Percentiles rank a stretch among this genome's conserved stretches.
These are phyloP conservation scores for Suillus hirtellus DNA, from an alignment of 768 basidiomycete genomes.

Conservation along the genomic window DNA sequence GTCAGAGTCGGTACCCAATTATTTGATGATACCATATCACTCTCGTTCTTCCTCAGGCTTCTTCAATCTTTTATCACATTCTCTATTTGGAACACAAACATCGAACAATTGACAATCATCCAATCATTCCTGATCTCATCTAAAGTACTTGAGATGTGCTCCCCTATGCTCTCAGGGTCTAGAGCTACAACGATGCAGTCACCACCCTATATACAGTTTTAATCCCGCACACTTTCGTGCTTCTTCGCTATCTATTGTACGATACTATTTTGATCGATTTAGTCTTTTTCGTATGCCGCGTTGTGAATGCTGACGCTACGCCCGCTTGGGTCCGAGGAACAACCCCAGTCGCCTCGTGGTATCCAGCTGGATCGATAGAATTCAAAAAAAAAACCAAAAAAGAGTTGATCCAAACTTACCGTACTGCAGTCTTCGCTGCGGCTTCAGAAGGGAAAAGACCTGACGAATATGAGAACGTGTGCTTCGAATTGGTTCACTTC, in stretches of 20 bases:
- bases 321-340: constrained; percentile 91
- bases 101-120: constrained; percentile 23
- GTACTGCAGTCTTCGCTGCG: constrained; percentile 88
- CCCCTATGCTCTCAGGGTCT: constrained; percentile 2
- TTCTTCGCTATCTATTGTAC: constrained; percentile 4
- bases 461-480: constrained; percentile 26
- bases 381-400: constrained; percentile 19
- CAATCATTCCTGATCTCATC: constrained; percentile 15
- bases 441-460: constrained; percentile 82
- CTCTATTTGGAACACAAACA: constrained; percentile 38
- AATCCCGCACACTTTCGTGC: background rate
- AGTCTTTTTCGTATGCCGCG: constrained; percentile 65
- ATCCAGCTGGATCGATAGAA: constrained; percentile 64
- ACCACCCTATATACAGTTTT: constrained; percentile 10
- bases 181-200: constrained; percentile 4
- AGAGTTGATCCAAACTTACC: constrained; percentile 47
- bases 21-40: constrained; percentile 37
- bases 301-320: constrained; percentile 95
- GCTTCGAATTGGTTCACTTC: constrained; percentile 11
- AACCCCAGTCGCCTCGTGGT: constrained; percentile 96
- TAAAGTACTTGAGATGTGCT: constrained; percentile 13
- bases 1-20: constrained; percentile 27
- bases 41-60: constrained; percentile 23
- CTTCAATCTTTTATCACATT: constrained; percentile 33
- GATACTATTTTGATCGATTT: constrained; percentile 11